Evolutionary conservation across 1,139 yeast species (phyloP), one percentile per base, ranked within the genome.

Genomic region (Blastobotrys illinoisensis): DNA sequence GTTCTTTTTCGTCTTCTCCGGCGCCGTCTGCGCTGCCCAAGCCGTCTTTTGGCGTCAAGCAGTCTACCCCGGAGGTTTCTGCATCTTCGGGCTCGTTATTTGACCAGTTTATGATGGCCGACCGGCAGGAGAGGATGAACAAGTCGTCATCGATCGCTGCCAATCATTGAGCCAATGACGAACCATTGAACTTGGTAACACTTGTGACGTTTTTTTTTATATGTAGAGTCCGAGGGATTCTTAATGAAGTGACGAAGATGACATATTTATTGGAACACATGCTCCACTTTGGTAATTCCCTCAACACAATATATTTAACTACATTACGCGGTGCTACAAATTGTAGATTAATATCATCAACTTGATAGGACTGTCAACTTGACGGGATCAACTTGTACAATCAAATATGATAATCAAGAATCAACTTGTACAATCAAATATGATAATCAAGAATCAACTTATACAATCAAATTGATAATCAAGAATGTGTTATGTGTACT

Each of bases 1-100:
- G 76, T 16, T 70, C 73, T 23, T 74, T 74, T 62, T 73, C 73
- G 51, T 63, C 72, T 4, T 73, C 78, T 1, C 78, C 78, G 5
- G 78, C 75, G 5, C 73, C 78, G 1, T 68, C 74, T n/a, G 64
- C 74, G 13, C 63, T 74, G 19, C 78, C 78, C n/a, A 66, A 70
- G 46, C 78, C 78, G 9, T 61, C 62, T 40, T 72, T 71, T 58
- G 60, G 64, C 57, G 49, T 56, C 49, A 60, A 62, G 54, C 9
- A 19, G 24, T 16, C 28, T 14, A 53, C 44, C 23, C 48, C 53
- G 6, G 48, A 44, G 19, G 40, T n/a, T 14, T 47, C 49, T 24
- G 48, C 26, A 40, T 49, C 54, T 5, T 26, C 46, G 46, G 59
- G 19, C n/a, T 62, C 63, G 9, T 53, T 60, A 58, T 60, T 63